Evolutionary conservation across 306 rosid species (phyloP).

Genomic region (Cucumis hystrix): DNA sequence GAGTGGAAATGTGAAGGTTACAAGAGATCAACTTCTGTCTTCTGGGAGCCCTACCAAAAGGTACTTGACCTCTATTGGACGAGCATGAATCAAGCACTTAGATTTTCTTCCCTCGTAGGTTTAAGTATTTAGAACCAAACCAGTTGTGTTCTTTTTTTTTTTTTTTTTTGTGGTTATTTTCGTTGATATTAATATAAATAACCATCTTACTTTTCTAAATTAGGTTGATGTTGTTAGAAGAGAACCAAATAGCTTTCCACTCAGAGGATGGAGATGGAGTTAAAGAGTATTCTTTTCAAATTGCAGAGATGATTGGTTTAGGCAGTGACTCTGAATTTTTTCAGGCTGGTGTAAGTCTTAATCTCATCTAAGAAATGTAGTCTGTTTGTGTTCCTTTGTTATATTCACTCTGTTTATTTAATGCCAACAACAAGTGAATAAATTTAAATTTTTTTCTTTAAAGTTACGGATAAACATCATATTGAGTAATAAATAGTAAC

Average conservation of each 20-base stretch:
- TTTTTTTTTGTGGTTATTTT: not conserved
- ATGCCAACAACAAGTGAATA: not conserved
- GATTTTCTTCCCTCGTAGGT: not conserved
- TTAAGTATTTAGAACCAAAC: not conserved
- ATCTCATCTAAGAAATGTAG: not conserved
- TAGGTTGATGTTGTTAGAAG: slow-evolving; percentile 95
- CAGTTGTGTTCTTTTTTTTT: not conserved
- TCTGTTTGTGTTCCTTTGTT: not conserved
- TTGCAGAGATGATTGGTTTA: slow-evolving; percentile 93
- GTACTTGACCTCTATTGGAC: slow-evolving; percentile 21
- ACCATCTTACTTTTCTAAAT: not conserved
- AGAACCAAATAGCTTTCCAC: slow-evolving; percentile 94
- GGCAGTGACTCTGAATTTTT: slow-evolving; percentile 63
- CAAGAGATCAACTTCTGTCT: slow-evolving; percentile 93
- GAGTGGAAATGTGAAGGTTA: slow-evolving; percentile 93
- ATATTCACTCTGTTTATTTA: not conserved
- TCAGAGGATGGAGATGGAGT: slow-evolving; percentile 92
- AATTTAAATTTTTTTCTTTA: not conserved
- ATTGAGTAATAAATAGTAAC: not conserved
- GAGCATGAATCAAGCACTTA: not conserved
- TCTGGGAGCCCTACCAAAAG: slow-evolving; percentile 99
- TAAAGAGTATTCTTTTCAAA: slow-evolving; percentile 83
- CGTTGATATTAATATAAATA: not conserved
- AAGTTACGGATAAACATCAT: not conserved
- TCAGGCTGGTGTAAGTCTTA: slow-evolving; percentile 76